A percentile compares a stretch with the other conserved stretches of the same genome.
phyloP scores from a whole-genome alignment of 164 flowering plant species.

The Taxillus chinensis region DNA sequence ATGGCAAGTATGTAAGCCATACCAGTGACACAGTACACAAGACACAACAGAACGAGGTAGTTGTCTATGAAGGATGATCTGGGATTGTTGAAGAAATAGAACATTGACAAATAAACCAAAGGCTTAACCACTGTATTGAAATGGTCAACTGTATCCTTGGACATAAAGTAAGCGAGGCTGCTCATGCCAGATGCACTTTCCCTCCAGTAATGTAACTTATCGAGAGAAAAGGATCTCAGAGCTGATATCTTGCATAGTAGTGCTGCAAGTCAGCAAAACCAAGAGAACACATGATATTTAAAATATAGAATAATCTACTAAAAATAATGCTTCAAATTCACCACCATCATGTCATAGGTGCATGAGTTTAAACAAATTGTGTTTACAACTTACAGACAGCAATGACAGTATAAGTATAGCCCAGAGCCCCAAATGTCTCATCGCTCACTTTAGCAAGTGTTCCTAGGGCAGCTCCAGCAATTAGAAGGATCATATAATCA shows the following conservation, averaged over 20 bases:
- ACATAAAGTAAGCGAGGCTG: conserved; percentile 72
- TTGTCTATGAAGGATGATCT: conserved; percentile 75
- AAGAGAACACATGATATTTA: conserved; percentile 1
- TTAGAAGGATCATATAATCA: conserved; percentile 68
- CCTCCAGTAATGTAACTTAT: conserved; percentile 85
- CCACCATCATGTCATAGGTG: neutral
- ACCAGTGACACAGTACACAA: conserved; percentile 94
- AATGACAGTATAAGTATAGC: conserved; percentile 89
- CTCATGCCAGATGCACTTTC: conserved; percentile 91
- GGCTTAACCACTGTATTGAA: conserved; percentile 82
- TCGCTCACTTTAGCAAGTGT: conserved; percentile 95
- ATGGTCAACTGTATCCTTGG: conserved; percentile 83
- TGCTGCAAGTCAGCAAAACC: conserved; percentile 40
- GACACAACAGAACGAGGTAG: conserved; percentile 64
- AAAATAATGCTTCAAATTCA: no score
- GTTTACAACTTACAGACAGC: conserved; percentile 75
- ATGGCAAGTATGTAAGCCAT: conserved; percentile 82
- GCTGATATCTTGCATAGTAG: conserved; percentile 81
- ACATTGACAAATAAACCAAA: conserved; percentile 88
- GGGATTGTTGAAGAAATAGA: conserved; percentile 96
- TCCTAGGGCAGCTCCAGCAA: conserved; percentile 95
- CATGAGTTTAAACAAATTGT: neutral
- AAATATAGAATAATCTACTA: neutral
- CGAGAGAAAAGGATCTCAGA: conserved; percentile 79
- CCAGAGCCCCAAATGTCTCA: conserved; percentile 73